Percentiles rank a stretch among this genome's conserved stretches.
phyloP scores from a whole-genome alignment of 225 moss, liverwort and hornwort species.

The Pseudoscleropodium purum region DNA sequence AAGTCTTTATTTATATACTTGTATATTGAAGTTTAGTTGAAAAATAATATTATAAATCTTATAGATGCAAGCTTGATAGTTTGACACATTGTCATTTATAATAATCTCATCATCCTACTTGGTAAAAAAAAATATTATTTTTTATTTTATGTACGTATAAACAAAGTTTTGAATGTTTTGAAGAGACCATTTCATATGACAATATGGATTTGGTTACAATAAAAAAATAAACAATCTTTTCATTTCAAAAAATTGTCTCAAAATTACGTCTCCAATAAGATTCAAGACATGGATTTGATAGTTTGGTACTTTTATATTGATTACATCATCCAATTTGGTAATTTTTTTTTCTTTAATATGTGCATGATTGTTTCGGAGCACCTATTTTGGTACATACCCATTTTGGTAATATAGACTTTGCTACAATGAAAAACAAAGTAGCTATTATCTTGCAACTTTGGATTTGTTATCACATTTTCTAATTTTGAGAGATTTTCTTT shows the following conservation, averaged over 20 bases:
- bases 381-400: accelerated
- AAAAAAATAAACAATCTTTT: accelerated
- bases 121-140: neutral
- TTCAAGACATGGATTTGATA: neutral
- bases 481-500: neutral
- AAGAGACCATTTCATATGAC: neutral
- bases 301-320: neutral
- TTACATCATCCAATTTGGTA: no score
- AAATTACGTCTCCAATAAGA: neutral
- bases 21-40: neutral
- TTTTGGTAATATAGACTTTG: neutral
- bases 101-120: neutral
- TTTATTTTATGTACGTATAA: neutral
- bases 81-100: no score
- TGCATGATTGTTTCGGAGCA: neutral
- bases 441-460: neutral
- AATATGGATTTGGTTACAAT: neutral
- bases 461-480: neutral
- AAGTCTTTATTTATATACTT: neutral
- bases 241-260: neutral
- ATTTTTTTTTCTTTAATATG: neutral
- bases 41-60: neutral
- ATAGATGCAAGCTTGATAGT: no score
- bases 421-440: neutral
- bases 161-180: neutral